Evolutionary conservation across 2,329 filamentous ascomycete genomes (phyloP), one percentile per base, ranked within the genome.

Genomic region (Diaporthe destruens): DNA sequence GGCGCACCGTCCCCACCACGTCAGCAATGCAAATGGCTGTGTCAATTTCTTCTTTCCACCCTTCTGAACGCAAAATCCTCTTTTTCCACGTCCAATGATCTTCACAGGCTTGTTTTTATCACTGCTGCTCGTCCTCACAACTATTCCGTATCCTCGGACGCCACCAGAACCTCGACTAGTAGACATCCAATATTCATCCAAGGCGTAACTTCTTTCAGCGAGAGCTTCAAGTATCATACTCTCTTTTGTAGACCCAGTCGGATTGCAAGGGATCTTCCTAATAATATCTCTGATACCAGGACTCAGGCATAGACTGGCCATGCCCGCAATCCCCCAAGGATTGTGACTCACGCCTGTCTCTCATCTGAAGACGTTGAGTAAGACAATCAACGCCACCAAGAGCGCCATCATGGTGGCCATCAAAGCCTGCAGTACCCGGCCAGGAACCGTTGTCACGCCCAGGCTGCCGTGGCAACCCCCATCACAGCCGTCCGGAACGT

Each of bases 241-340:
- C 6, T 67, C 68, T 34, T 71, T 66, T 0, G 20, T 2, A 36
- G 14, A 8, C 2, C 54, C 54, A 2, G 7, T 7, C 1, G 18
- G 3, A 2, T 49, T 42, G 23, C 16, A 25, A 4, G 34, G 36
- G 3, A 71, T 53, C 4, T 29, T 20, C n/a, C 20, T 47, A 29
- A 73, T 25, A 0, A 0, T 29, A 1, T 44, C 34, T 3, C 77
- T 73, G 2, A 77, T 61, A 12, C 76, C 76, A 6, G 70, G 67
- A 63, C 80, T 78, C 42, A 77, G 74, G 11, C 77, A 59, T 9
- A 82, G 72, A 16, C 75, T 74, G 4, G 80, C 79, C 6, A 80
- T 76, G 7, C 80, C 78, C 23, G 78, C 79, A 23, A 82, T 81
- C 55, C 79, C 81, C 81, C 81, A 82, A 1, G 81, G 81, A 54